Conservation (phyloP, 2,329 filamentous ascomycete genomes). For the Rhexocercosporidium sp. region DNA sequence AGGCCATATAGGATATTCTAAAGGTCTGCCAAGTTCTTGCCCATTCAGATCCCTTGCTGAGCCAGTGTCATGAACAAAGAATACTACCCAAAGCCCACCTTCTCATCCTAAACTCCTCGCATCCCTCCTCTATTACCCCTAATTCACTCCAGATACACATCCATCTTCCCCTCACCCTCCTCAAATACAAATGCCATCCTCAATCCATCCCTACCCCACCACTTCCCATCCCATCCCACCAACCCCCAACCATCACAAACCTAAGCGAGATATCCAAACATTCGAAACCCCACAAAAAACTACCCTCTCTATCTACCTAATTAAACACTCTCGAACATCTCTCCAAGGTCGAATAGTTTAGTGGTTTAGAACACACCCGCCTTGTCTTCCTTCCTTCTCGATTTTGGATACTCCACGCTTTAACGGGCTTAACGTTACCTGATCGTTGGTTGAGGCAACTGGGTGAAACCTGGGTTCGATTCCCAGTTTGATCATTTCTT, state of each 20-base stretch:
- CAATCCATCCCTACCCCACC: no score
- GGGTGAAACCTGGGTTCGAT: slow-evolving; percentile 5
- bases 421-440: slow-evolving; percentile 9
- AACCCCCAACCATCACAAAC: neutral
- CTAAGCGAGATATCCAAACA: neutral
- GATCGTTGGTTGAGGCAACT: neutral
- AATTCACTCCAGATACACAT: no score
- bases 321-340: neutral
- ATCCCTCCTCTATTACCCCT: no score
- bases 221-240: no score
- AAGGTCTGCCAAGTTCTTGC: no score
- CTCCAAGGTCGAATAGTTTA: neutral
- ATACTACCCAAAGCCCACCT: no score
- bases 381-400: neutral
- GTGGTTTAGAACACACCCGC: slow-evolving; percentile 2
- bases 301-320: neutral
- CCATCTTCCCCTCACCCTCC: no score
- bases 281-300: neutral
- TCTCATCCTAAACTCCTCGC: no score
- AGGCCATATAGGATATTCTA: no score
- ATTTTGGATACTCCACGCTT: slow-evolving; percentile 7
- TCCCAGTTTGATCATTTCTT: neutral
- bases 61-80: no score
- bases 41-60: no score
- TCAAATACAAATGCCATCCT: no score